phyloP scores from a whole-genome alignment of 352 stramenopile species.

The Phytophthora meadii region DNA sequence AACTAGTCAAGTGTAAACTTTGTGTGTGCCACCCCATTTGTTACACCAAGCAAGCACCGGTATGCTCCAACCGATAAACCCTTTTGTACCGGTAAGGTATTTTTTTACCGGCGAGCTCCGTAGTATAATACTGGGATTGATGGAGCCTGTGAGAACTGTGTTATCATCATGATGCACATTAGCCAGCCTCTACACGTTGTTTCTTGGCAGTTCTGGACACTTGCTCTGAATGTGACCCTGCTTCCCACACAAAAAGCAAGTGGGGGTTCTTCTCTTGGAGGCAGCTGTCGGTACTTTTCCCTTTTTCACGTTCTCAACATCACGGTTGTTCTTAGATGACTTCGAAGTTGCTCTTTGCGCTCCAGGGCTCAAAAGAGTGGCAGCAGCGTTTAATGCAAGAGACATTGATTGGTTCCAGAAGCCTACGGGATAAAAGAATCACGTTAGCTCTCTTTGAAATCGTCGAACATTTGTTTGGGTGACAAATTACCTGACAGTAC shows the following conservation, averaged over 20 bases:
- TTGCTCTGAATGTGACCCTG: conserved; percentile 19
- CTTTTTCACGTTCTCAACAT: conserved; percentile 1
- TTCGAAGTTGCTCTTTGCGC: background rate
- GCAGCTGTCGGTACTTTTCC: background rate
- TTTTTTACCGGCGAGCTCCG: no score
- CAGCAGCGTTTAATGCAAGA: conserved; percentile 25
- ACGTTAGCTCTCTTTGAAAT: no score
- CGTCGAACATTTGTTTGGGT: background rate
- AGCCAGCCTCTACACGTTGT: background rate
- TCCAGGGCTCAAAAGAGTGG: background rate
- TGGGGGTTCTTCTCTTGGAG: conserved; percentile 15
- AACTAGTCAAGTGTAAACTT: background rate
- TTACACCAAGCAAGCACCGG: no score
- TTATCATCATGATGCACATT: no score
- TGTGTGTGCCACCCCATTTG: conserved; percentile 1
- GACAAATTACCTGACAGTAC: conserved; percentile 27
- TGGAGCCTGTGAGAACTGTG: no score
- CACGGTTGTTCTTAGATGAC: background rate
- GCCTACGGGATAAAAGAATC: conserved; percentile 3
- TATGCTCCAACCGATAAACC: no score
- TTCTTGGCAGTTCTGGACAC: conserved; percentile 23
- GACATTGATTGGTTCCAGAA: conserved; percentile 39
- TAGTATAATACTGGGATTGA: no score
- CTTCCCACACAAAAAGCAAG: conserved; percentile 25
- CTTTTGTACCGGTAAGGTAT: no score